Conservation (phyloP, 495 filamentous ascomycete genomes). For the Hypoxylon intermedium region DNA sequence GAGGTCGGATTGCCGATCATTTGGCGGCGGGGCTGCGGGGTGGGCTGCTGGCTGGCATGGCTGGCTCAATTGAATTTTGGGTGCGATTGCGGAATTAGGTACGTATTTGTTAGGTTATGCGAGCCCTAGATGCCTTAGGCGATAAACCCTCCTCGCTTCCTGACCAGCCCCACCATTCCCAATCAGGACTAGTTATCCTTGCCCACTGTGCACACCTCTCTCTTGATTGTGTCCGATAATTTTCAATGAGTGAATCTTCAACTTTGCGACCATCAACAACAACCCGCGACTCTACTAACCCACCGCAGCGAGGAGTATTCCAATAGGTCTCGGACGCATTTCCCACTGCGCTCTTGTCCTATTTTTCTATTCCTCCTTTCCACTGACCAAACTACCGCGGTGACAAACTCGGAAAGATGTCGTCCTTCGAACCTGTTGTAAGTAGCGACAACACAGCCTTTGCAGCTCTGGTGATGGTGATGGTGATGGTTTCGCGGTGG, state of each 20-base stretch:
- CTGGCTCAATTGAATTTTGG: too few species aligned
- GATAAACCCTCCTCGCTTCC: conserved; percentile 47
- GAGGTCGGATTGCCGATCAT: too few species aligned
- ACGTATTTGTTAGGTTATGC: conserved; percentile 51
- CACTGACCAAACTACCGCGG: conserved; percentile 38
- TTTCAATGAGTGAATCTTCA: conserved; percentile 36
- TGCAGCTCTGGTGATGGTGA: not conserved
- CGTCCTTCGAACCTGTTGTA: conserved; percentile 96
- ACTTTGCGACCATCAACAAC: conserved; percentile 45
- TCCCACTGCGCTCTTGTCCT: conserved; percentile 43
- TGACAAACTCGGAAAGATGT: conserved; percentile 79
- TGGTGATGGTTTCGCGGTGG: not conserved
- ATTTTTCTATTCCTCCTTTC: conserved; percentile 43
- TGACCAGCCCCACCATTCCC: conserved; percentile 42
- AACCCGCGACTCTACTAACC: conserved; percentile 46
- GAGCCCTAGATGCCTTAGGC: conserved; percentile 53
- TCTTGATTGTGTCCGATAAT: conserved; percentile 40
- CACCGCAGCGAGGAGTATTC: conserved; percentile 41
- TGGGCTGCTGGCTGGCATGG: too few species aligned
- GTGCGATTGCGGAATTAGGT: not conserved
- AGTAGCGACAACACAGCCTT: conserved; percentile 53
- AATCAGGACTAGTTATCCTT: conserved; percentile 44
- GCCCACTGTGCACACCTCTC: conserved; percentile 41
- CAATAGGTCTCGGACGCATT: conserved; percentile 42
- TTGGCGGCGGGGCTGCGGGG: too few species aligned